Conservation (phyloP, 2,329 filamentous ascomycete species). For the Sordariomycetes sp. region DNA sequence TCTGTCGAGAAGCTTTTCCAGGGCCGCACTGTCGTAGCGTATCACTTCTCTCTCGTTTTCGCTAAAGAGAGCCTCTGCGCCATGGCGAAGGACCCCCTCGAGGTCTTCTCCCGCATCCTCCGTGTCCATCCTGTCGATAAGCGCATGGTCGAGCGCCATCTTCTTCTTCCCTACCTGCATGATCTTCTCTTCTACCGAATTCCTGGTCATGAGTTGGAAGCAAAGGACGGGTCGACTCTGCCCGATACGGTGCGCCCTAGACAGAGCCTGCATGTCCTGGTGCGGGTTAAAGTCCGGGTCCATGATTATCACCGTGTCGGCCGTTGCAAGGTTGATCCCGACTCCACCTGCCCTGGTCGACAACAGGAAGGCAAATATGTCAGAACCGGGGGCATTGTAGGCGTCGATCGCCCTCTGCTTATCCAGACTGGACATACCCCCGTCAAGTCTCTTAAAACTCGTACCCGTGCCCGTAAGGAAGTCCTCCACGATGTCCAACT, state of each 20-base stretch:
- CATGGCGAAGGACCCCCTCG: conserved; percentile 79
- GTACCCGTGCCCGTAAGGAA: conserved; percentile 71
- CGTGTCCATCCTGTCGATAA: conserved; percentile 90
- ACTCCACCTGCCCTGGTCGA: conserved; percentile 94
- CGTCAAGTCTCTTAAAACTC: conserved; percentile 72
- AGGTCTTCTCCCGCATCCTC: conserved; percentile 70
- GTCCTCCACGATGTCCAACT: conserved; percentile 85
- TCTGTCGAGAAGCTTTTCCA: conserved; percentile 88
- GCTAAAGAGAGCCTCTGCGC: conserved; percentile 80
- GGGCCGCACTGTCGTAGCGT: conserved; percentile 66
- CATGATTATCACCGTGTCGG: conserved; percentile 95
- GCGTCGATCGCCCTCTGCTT: conserved; percentile 93
- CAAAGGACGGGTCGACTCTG: conserved; percentile 94
- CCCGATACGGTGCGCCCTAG: conserved; percentile 88
- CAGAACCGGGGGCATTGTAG: conserved; percentile 77
- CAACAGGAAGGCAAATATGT: conserved; percentile 80
- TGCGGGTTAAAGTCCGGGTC: conserved; percentile 97
- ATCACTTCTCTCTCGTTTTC: conserved; percentile 62
- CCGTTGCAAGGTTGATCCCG: conserved; percentile 93
- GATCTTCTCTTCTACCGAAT: conserved; percentile 88
- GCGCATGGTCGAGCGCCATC: conserved; percentile 86
- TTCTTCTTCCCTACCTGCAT: conserved; percentile 94
- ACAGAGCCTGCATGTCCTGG: conserved; percentile 92
- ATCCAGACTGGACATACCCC: conserved; percentile 66
- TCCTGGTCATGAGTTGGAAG: conserved; percentile 86